Base-by-base conservation (phyloP, 2,329 filamentous ascomycete species). In the Westerdykella aurantiaca region DNA sequence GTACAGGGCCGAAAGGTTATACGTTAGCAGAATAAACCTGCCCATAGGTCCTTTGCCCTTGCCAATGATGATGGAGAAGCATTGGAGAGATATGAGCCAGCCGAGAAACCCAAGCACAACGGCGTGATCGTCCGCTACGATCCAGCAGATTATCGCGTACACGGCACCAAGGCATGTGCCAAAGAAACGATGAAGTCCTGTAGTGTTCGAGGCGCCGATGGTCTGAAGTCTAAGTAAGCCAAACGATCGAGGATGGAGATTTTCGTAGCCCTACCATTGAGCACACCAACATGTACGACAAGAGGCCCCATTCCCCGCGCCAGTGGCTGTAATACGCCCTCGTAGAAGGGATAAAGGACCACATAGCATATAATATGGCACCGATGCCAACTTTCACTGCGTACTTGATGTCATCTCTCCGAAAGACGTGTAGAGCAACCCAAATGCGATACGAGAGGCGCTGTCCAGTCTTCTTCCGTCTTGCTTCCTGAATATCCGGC, bases 201-300 rank as follows among this genome's bases (percentile, higher is more conserved):
- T 96, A 1, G 91, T 95, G 66, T 97, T 98, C 18, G 89, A 88
- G 6, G 93, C 89, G 22, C 93, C 93, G 17, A 96, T 91, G 0
- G 91, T 98, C 59, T 57, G 37, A n/a, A 35, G 10, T n/a, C 13
- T 16, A 13, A 22, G 42, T 39, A 13, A 44, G 37, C 29, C 25
- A 2, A 5, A 35, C 9, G 3, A 16, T 35, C n/a, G 33, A 14
- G 7, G n/a, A 3, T 3, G n/a, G 16, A 9, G 25, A n/a, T 9
- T 29, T 29, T 29, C 7, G 25, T 21, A 21, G 18, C 47, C 59
- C 11, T 51, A 62, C 59, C 89, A 96, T 97, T 31, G 87, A 89
- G 63, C 90, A 95, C 18, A 98, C 93, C 61, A 97, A 82, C 91
- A 97, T 97, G 72, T 95, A 97, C 0, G 89, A 95, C 43, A 98